Evolutionary conservation across 2,329 filamentous ascomycete genomes (phyloP).

Genomic region (Lomentospora prolificans): DNA sequence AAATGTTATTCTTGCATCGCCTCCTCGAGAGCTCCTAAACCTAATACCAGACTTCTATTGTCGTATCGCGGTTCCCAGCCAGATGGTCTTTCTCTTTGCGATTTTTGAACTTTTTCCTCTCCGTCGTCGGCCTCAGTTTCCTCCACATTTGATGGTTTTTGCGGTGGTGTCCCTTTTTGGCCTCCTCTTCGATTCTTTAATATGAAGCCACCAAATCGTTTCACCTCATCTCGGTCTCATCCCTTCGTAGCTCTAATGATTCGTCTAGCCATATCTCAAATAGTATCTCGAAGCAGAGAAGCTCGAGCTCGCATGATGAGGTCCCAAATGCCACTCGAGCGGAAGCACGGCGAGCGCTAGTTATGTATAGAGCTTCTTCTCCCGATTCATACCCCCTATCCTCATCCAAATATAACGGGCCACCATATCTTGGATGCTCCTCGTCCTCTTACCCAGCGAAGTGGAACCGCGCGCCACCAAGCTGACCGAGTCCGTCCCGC

Average conservation of each 20-base stretch:
- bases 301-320: not conserved
- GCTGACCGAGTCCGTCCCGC: slow-evolving; percentile 74
- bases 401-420: not conserved
- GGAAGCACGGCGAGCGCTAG: not conserved
- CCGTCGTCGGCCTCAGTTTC: not conserved
- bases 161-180: not conserved
- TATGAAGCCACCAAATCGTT: no score
- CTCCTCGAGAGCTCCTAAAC: not conserved
- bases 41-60: not conserved
- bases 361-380: not conserved
- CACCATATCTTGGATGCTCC: not conserved
- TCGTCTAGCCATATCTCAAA: not conserved
- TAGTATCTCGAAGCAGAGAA: not conserved
- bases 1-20: not conserved
- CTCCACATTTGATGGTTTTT: not conserved
- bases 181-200: not conserved
- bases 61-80: slow-evolving; percentile 7
- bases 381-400: not conserved
- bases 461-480: slow-evolving; percentile 81
- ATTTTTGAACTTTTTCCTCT: not conserved
- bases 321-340: not conserved
- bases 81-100: not conserved
- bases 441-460: slow-evolving; percentile 45
- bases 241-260: not conserved
- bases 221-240: not conserved